Evolutionary conservation across 1,284 basidiomycete species (phyloP), one percentile per base, ranked within the genome.

Genomic region (Sanghuangporus baumii): DNA sequence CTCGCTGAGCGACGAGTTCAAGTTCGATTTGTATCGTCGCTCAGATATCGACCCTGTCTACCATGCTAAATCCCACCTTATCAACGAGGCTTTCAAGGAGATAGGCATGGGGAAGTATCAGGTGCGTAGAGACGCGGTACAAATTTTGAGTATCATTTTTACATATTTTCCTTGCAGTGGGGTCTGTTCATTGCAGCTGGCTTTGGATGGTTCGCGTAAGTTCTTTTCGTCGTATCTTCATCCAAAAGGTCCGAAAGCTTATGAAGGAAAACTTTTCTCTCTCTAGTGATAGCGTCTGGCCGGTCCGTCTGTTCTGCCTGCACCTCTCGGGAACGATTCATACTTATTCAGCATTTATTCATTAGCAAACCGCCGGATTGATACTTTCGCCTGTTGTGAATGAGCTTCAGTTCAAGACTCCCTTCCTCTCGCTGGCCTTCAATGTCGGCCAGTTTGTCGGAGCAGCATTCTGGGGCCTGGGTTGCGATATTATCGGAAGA

Each of bases 31-130:
- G 11, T 82, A 79, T 57, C 76, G 76, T 38, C 79, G 81, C 11
- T 76, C 75, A 34, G 71, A 77, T 1, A 66, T 87, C 54, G 86
- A 89, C 66, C 85, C 84, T 0, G 75, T 86, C 1, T 89, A 89
- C 66, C 79, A 80, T 62, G 82, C 79, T 20, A 89, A 89, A 66
- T 84, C 85, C 1, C 74, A 76, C 4, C 74, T 88, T 7, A 72
- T 90, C 61, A 89, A 89, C 65, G 78, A 82, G 59, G 87, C 86
- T 0, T 75, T 91, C 11, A 84, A 87, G 69, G 83, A 87, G 59
- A 85, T 89, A 51, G 88, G 88, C 4, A 88, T 89, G 83, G 88
- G 88, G 4, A 81, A 76, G 61, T 89, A 89, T 69, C 87, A 89
- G 75, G 83, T 82, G 64, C 61, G 75, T 59, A 47, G 61, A 11